Conservation (phyloP, 2,329 filamentous ascomycete genomes). For the Amesomyces nigricolor region DNA sequence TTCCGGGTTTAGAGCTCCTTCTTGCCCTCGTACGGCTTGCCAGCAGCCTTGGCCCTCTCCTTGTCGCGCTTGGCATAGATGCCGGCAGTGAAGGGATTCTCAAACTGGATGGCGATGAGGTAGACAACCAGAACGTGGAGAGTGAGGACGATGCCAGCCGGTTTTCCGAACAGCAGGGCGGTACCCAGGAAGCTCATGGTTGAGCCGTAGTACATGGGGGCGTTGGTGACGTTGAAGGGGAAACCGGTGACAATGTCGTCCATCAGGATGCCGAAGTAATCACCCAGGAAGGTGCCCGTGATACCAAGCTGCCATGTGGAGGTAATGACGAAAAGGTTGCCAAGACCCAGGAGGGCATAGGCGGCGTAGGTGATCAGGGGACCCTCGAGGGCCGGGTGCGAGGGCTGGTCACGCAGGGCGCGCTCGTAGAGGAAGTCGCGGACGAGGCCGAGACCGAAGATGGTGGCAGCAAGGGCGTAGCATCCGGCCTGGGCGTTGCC, state of each 20-base stretch:
- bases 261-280: slow-evolving; percentile 99
- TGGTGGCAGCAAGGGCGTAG: slow-evolving; percentile 81
- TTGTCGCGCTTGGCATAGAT: slow-evolving; percentile 85
- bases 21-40: slow-evolving; percentile 38
- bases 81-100: slow-evolving; percentile 88
- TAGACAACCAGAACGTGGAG: slow-evolving; percentile 72
- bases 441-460: slow-evolving; percentile 86
- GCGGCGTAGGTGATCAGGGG: slow-evolving; percentile 57
- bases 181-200: slow-evolving; percentile 89
- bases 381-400: slow-evolving; percentile 64
- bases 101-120: slow-evolving; percentile 72
- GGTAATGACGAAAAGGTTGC: slow-evolving; percentile 79
- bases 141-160: slow-evolving; percentile 75
- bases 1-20: slow-evolving; percentile 42
- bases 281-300: slow-evolving; percentile 92
- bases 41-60: slow-evolving; percentile 42
- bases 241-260: slow-evolving; percentile 91
- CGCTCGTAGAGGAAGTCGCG: slow-evolving; percentile 84
- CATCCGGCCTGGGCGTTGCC: slow-evolving; percentile 74
- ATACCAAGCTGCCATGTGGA: slow-evolving; percentile 91
- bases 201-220: slow-evolving; percentile 95
- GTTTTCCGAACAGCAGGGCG: slow-evolving; percentile 78
- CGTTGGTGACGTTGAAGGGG: slow-evolving; percentile 84
- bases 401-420: slow-evolving; percentile 70
- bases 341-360: slow-evolving; percentile 63